Evolutionary conservation across 805 yeast species (phyloP).

Genomic region (Ogataea parapolymorpha): DNA sequence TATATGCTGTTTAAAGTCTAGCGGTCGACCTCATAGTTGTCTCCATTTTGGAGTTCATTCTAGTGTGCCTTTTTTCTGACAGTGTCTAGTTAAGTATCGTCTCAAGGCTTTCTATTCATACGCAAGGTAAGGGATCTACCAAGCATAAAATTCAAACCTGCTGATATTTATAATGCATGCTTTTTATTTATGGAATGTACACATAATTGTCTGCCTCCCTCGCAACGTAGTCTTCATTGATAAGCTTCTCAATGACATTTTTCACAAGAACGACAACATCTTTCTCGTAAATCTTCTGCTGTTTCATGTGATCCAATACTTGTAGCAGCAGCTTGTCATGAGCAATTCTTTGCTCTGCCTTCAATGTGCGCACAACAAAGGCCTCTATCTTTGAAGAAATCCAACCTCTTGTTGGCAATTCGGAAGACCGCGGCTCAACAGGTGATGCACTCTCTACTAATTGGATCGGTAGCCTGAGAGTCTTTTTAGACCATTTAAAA

Average conservation of each 20-base stretch:
- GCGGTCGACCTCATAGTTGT: too few species aligned
- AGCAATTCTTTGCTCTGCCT: conserved; percentile 24
- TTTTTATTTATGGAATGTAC: conserved; percentile 14
- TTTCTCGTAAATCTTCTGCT: conserved; percentile 1
- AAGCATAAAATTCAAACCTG: too few species aligned
- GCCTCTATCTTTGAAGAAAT: conserved; percentile 13
- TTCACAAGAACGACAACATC: conserved; percentile 23
- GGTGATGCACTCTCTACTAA: conserved; percentile 1
- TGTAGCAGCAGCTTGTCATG: conserved; percentile 33
- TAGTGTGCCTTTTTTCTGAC: too few species aligned
- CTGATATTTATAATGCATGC: background rate
- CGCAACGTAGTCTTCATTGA: conserved; percentile 34
- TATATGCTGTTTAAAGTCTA: background rate
- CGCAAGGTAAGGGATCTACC: too few species aligned
- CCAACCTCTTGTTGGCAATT: conserved; percentile 8
- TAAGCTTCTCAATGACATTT: conserved; percentile 34
- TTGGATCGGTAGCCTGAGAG: conserved; percentile 9
- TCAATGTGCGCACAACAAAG: conserved; percentile 30
- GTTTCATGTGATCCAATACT: conserved; percentile 23
- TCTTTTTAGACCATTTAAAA: conserved; percentile 9
- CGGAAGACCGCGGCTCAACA: conserved; percentile 1
- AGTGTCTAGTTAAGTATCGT: too few species aligned
- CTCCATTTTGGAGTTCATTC: too few species aligned
- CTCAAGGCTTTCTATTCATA: too few species aligned
- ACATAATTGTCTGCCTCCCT: conserved; percentile 21